Base-by-base conservation (phyloP, 176 grass and related monocot genomes). In the Urochloa ruziziensis region DNA sequence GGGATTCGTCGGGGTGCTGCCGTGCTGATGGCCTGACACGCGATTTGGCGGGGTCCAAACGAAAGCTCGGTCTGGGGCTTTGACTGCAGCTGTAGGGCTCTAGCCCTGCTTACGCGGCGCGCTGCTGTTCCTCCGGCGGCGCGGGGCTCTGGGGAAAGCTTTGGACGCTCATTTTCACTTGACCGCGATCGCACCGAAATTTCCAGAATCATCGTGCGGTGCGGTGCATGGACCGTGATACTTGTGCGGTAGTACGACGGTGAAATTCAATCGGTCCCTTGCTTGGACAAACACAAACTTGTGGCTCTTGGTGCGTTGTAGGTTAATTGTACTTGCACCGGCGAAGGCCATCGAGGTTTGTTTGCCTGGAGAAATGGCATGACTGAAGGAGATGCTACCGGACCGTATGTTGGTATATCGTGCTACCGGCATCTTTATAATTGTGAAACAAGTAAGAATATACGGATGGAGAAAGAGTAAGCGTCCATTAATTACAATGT, bases 81-180 rank as follows among this genome's bases (percentile, higher is more conserved):
- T 73, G 81, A 84, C 75, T 13, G 74, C 43, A 6, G 17, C 46
- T 23, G 32, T 10, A 16, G 75, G 5, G 15, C 0, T 40, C 8
- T n/a, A 11, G 23, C 65, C 23, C 28, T 36, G 77, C 65, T 17
- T 13, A 90, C 78, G 43, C 71, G 88, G 37, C 49, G 66, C 30
- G 84, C 84, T 2, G 79, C 9, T 30, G 59, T 40, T 32, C 49
- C 66, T 86, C 67, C 80, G 88, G 74, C 84, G 84, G 88, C 88
- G 47, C 36, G 73, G 73, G 63, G 11, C 5, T 46, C 66, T 44
- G 39, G 61, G 25, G n/a, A n/a, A 89, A 54, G 28, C 13, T 67
- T 82, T 66, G 66, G 73, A 34, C 17, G 44, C 27, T 62, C 5
- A 19, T n/a, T n/a, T n/a, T n/a, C n/a, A n/a, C n/a, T 77, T 59